These are phyloP conservation scores for Gossypium aridum DNA, from an alignment of 441 rosid genomes.

Conservation along the genomic window DNA sequence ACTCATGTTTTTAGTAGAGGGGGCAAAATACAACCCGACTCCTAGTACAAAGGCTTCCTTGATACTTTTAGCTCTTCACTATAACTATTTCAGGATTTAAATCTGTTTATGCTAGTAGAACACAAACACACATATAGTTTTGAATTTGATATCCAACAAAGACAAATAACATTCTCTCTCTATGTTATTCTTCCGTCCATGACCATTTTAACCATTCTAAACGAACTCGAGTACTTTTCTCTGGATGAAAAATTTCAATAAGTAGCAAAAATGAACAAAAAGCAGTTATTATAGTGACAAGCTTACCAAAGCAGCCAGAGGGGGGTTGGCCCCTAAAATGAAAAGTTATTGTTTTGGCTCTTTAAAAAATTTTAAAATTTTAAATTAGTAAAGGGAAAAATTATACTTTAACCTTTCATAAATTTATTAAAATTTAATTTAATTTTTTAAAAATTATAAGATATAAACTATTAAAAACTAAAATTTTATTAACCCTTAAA, in stretches of 20 bases:
- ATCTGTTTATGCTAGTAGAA: neutral
- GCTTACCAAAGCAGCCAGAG: constrained; percentile 41
- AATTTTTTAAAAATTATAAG: no score
- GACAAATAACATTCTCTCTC: neutral
- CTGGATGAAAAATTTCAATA: neutral
- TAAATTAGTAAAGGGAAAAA: no score
- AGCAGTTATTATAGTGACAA: neutral
- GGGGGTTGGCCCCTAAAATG: no score
- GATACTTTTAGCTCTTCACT: neutral
- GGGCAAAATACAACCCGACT: no score
- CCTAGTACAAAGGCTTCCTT: no score
- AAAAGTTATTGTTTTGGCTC: no score
- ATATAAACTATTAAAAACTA: no score
- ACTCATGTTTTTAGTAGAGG: no score
- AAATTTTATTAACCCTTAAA: no score
- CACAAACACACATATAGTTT: neutral
- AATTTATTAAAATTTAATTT: no score
- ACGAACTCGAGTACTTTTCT: neutral
- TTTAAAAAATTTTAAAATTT: no score
- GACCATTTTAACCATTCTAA: neutral
- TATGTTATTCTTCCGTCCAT: neutral
- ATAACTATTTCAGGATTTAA: neutral
- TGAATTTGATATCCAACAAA: neutral
- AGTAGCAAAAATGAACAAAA: neutral
- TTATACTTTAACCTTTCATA: no score